phyloP scores from a whole-genome alignment of 768 basidiomycete species.

The Leccinum pellstonianum region DNA sequence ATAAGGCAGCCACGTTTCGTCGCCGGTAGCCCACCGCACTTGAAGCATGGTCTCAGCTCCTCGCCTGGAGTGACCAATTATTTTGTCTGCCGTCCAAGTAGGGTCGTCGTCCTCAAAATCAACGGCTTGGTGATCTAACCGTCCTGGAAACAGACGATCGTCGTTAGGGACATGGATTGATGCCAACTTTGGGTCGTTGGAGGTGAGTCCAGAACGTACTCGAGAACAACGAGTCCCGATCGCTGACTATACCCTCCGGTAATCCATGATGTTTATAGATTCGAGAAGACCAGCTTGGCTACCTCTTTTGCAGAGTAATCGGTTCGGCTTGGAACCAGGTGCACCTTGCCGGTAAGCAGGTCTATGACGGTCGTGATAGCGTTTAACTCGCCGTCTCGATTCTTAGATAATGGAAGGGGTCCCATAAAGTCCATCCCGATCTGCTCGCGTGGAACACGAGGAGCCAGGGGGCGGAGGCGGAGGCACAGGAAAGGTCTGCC shows the following conservation, averaged over 20 bases:
- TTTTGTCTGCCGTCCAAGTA: no score
- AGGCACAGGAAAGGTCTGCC: no score
- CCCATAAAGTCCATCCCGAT: constrained; percentile 44
- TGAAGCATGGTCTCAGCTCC: no score
- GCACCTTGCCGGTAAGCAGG: constrained; percentile 20
- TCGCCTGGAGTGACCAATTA: no score
- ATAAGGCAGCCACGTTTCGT: no score
- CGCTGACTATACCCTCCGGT: constrained; percentile 17
- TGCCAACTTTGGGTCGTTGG: neutral
- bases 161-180: neutral
- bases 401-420: constrained; percentile 29
- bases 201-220: constrained; percentile 27
- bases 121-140: no score
- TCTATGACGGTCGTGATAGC: constrained; percentile 27
- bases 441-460: constrained; percentile 6
- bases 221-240: constrained; percentile 28
- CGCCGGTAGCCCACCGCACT: no score
- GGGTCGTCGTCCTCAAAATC: no score
- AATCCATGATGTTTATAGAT: constrained; percentile 33
- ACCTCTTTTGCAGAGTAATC: constrained; percentile 36
- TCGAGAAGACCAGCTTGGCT: constrained; percentile 35
- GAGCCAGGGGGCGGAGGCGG: no score
- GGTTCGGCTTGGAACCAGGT: constrained; percentile 15
- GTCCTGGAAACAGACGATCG: no score
- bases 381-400: constrained; percentile 20